These are phyloP conservation scores for Paramecium pentaurelia DNA, from an alignment of 73 alveolate genomes.

Conservation along the genomic window DNA sequence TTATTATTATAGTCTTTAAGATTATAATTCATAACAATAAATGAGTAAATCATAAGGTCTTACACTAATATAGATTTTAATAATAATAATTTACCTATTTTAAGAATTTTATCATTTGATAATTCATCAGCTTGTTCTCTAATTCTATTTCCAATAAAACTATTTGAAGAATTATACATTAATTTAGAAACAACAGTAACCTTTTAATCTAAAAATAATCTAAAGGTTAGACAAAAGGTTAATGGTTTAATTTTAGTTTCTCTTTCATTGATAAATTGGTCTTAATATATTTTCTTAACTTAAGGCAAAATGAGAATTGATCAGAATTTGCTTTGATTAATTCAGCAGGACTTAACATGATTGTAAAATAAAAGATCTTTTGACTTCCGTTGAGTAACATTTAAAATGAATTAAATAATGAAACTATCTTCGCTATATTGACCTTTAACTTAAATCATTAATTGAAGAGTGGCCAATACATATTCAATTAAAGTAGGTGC, in stretches of 20 bases:
- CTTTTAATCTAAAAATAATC: neutral
- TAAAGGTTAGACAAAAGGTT: neutral
- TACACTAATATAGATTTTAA: neutral
- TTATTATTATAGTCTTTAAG: neutral
- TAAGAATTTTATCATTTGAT: neutral
- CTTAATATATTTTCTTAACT: conserved; percentile 22
- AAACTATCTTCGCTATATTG: conserved; percentile 31
- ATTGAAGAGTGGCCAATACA: neutral
- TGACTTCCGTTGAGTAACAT: neutral
- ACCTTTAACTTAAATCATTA: neutral
- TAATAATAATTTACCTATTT: neutral
- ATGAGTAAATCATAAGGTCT: neutral
- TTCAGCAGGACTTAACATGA: neutral
- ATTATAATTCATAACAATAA: neutral
- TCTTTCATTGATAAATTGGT: neutral
- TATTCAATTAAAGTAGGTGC: neutral
- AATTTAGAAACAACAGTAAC: neutral
- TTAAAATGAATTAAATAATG: neutral
- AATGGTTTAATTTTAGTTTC: neutral
- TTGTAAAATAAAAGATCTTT: neutral
- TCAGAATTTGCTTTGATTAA: neutral
- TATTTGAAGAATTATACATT: neutral
- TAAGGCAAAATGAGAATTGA: neutral
- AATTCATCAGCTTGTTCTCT: neutral
- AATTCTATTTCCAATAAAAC: conserved; percentile 11